Percentiles rank a stretch among this genome's conserved stretches.
Conservation (phyloP, 768 basidiomycete genomes). For the Melanogaster broomeanus region DNA sequence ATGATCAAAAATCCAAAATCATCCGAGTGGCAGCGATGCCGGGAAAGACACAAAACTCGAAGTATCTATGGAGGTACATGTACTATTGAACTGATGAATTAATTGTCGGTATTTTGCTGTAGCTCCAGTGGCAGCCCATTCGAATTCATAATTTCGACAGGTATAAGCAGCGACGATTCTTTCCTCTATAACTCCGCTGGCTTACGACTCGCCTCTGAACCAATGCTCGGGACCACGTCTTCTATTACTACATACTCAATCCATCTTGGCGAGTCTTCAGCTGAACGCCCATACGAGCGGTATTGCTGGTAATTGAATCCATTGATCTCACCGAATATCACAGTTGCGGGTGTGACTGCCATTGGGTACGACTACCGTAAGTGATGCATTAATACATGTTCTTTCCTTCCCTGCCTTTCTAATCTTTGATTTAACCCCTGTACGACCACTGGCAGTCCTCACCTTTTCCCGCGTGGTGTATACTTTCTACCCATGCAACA, state of each 20-base stretch:
- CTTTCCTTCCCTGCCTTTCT: neutral
- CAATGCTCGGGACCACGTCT: neutral
- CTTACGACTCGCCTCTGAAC: too few relatives aligned
- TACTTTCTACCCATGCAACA: neutral
- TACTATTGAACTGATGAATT: too few relatives aligned
- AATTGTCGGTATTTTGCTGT: too few relatives aligned
- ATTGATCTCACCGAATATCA: neutral
- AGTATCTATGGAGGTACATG: too few relatives aligned
- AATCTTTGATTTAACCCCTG: neutral
- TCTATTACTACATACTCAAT: constrained; percentile 8
- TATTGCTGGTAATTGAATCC: neutral
- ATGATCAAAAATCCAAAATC: too few relatives aligned
- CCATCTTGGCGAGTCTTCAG: constrained; percentile 4
- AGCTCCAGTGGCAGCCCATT: too few relatives aligned
- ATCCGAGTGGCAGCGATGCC: too few relatives aligned
- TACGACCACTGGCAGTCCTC: constrained; percentile 15
- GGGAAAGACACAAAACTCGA: too few relatives aligned
- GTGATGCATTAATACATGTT: neutral
- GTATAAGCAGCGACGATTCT: too few relatives aligned
- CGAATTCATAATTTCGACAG: too few relatives aligned
- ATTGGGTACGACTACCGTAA: constrained; percentile 24
- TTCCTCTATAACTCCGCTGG: too few relatives aligned
- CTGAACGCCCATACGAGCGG: constrained; percentile 9
- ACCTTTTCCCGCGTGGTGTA: constrained; percentile 16
- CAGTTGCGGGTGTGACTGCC: constrained; percentile 13